Percentiles rank a stretch among this genome's conserved stretches.
phyloP scores from a whole-genome alignment of 2,329 filamentous ascomycete genomes.

The Hypoxylon sp. region DNA sequence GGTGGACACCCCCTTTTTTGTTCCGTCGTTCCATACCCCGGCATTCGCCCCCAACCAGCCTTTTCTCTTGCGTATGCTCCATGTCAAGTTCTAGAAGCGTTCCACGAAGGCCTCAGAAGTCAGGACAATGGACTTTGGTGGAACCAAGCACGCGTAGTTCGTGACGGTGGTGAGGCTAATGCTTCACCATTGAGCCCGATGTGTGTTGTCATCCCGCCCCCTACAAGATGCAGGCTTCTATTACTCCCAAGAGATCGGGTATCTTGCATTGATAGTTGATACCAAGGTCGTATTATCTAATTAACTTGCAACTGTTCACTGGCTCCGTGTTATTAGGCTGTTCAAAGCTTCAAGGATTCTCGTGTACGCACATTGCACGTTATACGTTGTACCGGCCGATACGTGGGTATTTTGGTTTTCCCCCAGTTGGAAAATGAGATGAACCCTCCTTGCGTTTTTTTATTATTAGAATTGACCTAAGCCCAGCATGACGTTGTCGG shows the following conservation, averaged over 20 bases:
- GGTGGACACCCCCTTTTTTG: constrained; percentile 2
- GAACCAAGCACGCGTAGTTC: neutral
- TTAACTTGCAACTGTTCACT: neutral
- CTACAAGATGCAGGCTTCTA: too few species aligned
- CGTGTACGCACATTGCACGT: too few species aligned
- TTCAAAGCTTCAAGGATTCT: neutral
- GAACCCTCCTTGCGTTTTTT: neutral
- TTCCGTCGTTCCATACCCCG: constrained; percentile 4
- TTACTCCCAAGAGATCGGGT: too few species aligned
- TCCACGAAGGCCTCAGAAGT: too few species aligned
- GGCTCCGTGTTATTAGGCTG: neutral
- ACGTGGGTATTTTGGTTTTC: too few species aligned
- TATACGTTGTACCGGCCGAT: too few species aligned
- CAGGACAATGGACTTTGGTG: too few species aligned
- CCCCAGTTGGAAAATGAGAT: constrained; percentile 2
- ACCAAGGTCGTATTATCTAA: constrained; percentile 2
- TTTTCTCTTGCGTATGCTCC: neutral
- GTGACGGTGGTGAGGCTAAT: neutral
- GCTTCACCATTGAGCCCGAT: too few species aligned
- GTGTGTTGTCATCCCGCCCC: too few species aligned
- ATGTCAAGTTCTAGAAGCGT: constrained; percentile 19
- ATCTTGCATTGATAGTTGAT: too few species aligned
- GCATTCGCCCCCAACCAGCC: constrained; percentile 11
- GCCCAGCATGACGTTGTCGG: constrained; percentile 15
- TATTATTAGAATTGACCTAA: constrained; percentile 21